Conservation (phyloP, 805 yeast genomes). For the Candida nitratophila region DNA sequence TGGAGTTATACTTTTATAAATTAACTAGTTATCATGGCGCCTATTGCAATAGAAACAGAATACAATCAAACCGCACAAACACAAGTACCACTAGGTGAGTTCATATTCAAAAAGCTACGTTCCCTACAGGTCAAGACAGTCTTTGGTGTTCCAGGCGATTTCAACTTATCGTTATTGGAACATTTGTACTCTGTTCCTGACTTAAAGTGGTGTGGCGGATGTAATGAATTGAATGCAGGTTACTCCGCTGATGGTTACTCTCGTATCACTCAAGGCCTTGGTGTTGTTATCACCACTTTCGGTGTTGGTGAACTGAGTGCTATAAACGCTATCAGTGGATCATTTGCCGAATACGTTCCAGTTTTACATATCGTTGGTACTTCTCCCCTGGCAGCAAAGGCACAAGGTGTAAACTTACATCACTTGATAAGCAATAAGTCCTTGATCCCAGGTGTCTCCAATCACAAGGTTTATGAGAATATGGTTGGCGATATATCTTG, state of each 20-base stretch:
- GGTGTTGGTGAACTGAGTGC: slow-evolving; percentile 92
- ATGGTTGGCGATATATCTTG: slow-evolving; percentile 54
- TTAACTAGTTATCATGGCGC: slow-evolving; percentile 10
- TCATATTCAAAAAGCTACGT: slow-evolving; percentile 52
- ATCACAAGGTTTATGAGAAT: slow-evolving; percentile 59
- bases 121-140: slow-evolving; percentile 49
- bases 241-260: slow-evolving; percentile 91
- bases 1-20: too few species aligned
- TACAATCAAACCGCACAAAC: background rate
- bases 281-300: slow-evolving; percentile 63
- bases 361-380: slow-evolving; percentile 82
- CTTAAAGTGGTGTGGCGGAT: slow-evolving; percentile 71
- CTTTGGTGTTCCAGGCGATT: slow-evolving; percentile 80
- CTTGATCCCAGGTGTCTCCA: slow-evolving; percentile 40
- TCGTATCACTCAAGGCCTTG: slow-evolving; percentile 53
- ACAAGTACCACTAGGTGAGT: slow-evolving; percentile 28
- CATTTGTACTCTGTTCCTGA: slow-evolving; percentile 47
- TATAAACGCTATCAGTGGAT: slow-evolving; percentile 74
- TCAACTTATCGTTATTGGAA: slow-evolving; percentile 61
- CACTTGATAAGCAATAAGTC: slow-evolving; percentile 52
- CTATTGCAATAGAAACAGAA: slow-evolving; percentile 7
- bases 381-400: slow-evolving; percentile 33
- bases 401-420: slow-evolving; percentile 34
- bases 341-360: slow-evolving; percentile 77
- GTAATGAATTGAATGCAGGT: slow-evolving; percentile 86